Percentiles rank a stretch among this genome's conserved stretches.
These are phyloP conservation scores for Stentor coeruleus DNA, from an alignment of 73 alveolate species.

Conservation along the genomic window DNA sequence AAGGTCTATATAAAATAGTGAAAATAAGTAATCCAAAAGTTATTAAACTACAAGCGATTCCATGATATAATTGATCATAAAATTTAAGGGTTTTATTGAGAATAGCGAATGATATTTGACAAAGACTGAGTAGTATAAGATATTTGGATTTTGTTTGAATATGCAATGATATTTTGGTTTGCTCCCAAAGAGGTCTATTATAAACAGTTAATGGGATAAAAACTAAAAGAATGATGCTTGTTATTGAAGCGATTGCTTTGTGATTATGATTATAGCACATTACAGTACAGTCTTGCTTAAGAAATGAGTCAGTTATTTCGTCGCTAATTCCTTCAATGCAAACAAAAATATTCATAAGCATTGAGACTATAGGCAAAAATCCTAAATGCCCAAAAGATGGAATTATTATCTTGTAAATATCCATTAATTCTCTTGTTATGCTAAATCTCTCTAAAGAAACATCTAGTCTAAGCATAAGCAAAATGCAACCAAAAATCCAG, in stretches of 20 bases:
- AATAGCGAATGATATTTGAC: background rate
- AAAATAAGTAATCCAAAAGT: no score
- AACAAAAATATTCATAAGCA: background rate
- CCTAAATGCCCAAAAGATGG: background rate
- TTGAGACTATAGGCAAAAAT: background rate
- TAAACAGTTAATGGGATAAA: background rate
- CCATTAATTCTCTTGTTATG: no score
- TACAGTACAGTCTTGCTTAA: background rate
- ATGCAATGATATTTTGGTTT: background rate
- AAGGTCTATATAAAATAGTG: background rate
- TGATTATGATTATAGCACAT: background rate
- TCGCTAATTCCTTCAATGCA: background rate
- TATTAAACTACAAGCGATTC: background rate
- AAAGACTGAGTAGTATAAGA: background rate
- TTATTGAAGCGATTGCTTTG: background rate
- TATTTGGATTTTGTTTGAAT: background rate
- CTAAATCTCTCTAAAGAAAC: background rate
- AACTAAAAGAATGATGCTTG: background rate
- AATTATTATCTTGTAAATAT: no score
- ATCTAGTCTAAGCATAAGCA: background rate
- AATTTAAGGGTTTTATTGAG: background rate
- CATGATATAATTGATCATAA: background rate
- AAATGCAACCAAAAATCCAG: background rate
- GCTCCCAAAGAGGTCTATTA: background rate
- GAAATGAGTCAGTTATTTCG: background rate